Evolutionary conservation across 257 asterid species (phyloP).

Genomic region (Solanum etuberosum): DNA sequence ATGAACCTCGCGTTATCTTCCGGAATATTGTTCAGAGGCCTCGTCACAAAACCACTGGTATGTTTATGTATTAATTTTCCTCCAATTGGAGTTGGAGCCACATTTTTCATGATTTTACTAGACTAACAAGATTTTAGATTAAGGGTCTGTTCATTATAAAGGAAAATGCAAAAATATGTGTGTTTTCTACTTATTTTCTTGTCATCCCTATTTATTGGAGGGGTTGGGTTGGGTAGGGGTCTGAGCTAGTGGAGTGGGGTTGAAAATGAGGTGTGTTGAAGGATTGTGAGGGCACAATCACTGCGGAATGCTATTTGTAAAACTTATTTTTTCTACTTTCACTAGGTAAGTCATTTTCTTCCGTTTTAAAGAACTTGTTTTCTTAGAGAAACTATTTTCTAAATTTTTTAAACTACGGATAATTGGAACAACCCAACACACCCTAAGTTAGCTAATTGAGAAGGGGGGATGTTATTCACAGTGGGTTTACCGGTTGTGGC

Average conservation of each 20-base stretch:
- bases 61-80: background rate
- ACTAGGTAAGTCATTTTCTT: background rate
- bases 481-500: background rate
- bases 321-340: background rate
- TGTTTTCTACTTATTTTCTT: background rate
- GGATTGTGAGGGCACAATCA: background rate
- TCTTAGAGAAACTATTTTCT: background rate
- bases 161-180: background rate
- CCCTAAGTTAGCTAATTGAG: background rate
- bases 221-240: background rate
- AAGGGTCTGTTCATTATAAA: background rate
- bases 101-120: background rate
- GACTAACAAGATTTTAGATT: background rate
- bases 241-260: background rate
- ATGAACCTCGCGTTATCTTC: constrained; percentile 83
- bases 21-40: constrained; percentile 97
- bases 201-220: background rate
- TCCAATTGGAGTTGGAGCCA: background rate
- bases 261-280: background rate
- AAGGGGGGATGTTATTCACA: background rate
- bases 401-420: background rate
- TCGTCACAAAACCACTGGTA: constrained; percentile 91
- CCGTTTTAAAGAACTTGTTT: background rate
- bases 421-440: background rate
- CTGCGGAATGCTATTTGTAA: background rate